A percentile compares a stretch with the other conserved stretches of the same genome.
Conservation (phyloP, 1,139 yeast species). For the Blastobotrys indianensis region DNA sequence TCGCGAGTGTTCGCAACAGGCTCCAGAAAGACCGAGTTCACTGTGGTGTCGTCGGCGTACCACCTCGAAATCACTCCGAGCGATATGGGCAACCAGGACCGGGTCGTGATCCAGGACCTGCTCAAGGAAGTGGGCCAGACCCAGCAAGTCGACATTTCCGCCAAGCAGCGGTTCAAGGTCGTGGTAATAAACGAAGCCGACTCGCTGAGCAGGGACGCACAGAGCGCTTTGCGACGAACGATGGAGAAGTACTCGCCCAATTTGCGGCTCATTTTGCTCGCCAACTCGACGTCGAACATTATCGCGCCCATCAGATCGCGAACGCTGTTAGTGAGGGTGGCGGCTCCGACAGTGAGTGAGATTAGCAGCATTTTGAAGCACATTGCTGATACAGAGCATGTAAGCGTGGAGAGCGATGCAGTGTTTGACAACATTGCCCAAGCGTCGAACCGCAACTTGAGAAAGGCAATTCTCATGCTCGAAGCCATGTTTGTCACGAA, state of each 20-base stretch:
- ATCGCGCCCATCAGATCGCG: conserved; percentile 94
- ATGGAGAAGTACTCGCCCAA: conserved; percentile 95
- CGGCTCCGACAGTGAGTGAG: conserved; percentile 68
- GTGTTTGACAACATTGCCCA: conserved; percentile 50
- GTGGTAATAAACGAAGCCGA: conserved; percentile 96
- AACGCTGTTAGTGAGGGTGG: conserved; percentile 75
- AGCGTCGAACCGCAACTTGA: conserved; percentile 61
- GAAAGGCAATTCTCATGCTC: conserved; percentile 70
- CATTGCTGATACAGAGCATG: conserved; percentile 56
- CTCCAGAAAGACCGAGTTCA: conserved; percentile 77
- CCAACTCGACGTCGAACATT: conserved; percentile 85
- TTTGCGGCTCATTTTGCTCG: conserved; percentile 74
- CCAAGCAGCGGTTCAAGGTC: conserved; percentile 77
- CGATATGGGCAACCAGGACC: conserved; percentile 92
- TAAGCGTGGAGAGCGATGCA: conserved; percentile 38
- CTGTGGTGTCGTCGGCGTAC: conserved; percentile 81
- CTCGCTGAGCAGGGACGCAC: conserved; percentile 87
- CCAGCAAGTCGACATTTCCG: conserved; percentile 78
- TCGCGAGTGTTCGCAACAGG: conserved; percentile 74
- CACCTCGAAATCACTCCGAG: conserved; percentile 95
- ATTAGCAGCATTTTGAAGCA: conserved; percentile 47
- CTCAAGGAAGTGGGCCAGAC: conserved; percentile 92
- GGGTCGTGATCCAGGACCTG: conserved; percentile 90
- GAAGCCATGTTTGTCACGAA: conserved; percentile 80
- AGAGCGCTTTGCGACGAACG: conserved; percentile 93